phyloP scores from a whole-genome alignment of 1,139 yeast genomes.

The Pichia sp. region DNA sequence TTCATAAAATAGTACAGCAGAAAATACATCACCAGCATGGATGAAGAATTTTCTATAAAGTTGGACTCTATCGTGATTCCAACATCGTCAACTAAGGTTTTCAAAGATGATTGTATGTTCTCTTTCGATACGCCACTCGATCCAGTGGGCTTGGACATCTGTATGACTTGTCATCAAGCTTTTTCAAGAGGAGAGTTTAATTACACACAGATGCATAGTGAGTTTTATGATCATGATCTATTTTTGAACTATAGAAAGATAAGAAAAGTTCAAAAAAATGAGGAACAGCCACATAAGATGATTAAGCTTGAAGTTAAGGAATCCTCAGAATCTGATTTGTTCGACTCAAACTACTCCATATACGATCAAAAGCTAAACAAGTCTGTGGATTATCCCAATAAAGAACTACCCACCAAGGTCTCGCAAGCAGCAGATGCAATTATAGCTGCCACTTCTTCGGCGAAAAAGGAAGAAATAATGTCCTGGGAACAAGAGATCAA shows the following conservation, averaged over 20 bases:
- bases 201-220: constrained; percentile 53
- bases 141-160: constrained; percentile 63
- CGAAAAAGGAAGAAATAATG: constrained; percentile 65
- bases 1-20: background rate
- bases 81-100: constrained; percentile 37
- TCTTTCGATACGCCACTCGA: constrained; percentile 73
- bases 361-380: constrained; percentile 40
- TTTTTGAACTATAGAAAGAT: constrained; percentile 54
- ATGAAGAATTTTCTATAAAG: constrained; percentile 10
- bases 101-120: constrained; percentile 81
- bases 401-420: constrained; percentile 22
- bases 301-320: constrained; percentile 74
- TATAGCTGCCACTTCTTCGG: constrained; percentile 60
- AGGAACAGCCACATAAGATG: constrained; percentile 47
- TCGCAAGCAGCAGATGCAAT: constrained; percentile 43
- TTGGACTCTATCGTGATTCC: constrained; percentile 19
- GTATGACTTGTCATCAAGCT: constrained; percentile 62
- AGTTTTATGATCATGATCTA: constrained; percentile 47
- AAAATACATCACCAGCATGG: background rate
- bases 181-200: constrained; percentile 49
- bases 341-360: constrained; percentile 44
- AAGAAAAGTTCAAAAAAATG: constrained; percentile 40
- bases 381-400: constrained; percentile 21
- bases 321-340: constrained; percentile 63
- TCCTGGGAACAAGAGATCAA: constrained; percentile 89